Conservation (phyloP, 345 rosid genomes). For the Salix koriyanagi region DNA sequence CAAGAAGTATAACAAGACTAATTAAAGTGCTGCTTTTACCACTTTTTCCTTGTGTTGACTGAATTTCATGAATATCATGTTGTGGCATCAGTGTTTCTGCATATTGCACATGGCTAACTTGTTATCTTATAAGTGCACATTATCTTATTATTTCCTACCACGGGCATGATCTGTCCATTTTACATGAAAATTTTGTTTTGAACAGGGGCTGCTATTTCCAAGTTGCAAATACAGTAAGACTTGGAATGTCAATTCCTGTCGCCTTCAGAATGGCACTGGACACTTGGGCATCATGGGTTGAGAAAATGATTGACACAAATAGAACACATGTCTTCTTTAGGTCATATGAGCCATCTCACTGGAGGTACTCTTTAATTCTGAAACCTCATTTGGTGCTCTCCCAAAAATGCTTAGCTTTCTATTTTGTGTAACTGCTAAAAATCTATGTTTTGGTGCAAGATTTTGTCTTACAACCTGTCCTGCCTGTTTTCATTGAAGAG, state of each 20-base stretch:
- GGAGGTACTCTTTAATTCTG: constrained; percentile 50
- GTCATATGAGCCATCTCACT: constrained; percentile 85
- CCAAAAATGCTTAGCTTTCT: not conserved
- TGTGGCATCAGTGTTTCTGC: not conserved
- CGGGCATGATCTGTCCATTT: not conserved
- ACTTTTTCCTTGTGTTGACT: not conserved
- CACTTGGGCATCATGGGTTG: constrained; percentile 89
- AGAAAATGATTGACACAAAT: constrained; percentile 44
- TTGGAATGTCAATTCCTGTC: constrained; percentile 76
- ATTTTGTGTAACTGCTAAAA: not conserved
- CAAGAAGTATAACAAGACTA: not conserved
- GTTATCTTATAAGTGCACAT: not conserved
- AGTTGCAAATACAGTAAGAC: constrained; percentile 66
- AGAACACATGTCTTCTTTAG: constrained; percentile 71
- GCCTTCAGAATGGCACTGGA: constrained; percentile 67
- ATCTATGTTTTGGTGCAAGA: not conserved
- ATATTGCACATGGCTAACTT: not conserved
- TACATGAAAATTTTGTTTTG: constrained; percentile 26
- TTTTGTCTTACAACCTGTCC: not conserved
- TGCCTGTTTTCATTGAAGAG: not conserved
- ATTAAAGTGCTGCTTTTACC: not conserved
- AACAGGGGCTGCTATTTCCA: constrained; percentile 87
- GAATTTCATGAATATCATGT: not conserved
- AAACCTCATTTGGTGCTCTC: not conserved
- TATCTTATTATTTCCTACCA: not conserved